Conservation (phyloP, 805 yeast genomes). For the Grigorovia transvaalensis region DNA sequence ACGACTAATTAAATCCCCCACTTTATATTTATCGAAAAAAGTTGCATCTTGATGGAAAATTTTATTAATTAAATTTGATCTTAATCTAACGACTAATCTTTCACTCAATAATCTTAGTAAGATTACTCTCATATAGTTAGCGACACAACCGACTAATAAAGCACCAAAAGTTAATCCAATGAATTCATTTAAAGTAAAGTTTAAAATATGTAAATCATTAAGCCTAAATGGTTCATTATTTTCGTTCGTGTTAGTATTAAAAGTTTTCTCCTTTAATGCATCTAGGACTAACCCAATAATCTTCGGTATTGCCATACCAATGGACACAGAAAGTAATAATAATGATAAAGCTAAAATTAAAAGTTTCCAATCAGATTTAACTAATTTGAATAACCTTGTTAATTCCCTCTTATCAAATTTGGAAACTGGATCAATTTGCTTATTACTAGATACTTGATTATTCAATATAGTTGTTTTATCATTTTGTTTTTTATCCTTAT, state of each 20-base stretch:
- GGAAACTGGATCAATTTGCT: neutral
- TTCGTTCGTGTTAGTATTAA: too few species aligned
- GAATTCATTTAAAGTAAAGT: slow-evolving; percentile 30
- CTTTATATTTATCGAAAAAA: slow-evolving; percentile 87
- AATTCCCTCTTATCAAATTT: slow-evolving; percentile 4
- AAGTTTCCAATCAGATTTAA: slow-evolving; percentile 36
- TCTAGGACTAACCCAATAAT: slow-evolving; percentile 47
- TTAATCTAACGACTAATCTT: slow-evolving; percentile 69
- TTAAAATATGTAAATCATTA: slow-evolving; percentile 1
- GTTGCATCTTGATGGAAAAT: slow-evolving; percentile 82
- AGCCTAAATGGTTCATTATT: neutral
- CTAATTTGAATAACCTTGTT: slow-evolving; percentile 33
- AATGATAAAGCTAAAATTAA: slow-evolving; percentile 35
- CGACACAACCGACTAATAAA: slow-evolving; percentile 54
- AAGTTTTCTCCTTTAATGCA: slow-evolving; percentile 25
- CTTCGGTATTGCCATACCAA: slow-evolving; percentile 45
- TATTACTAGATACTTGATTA: neutral
- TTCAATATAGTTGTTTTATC: neutral
- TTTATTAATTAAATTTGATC: slow-evolving; percentile 66
- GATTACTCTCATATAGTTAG: slow-evolving; percentile 65
- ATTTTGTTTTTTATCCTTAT: neutral
- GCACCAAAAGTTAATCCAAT: slow-evolving; percentile 46
- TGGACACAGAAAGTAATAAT: slow-evolving; percentile 38
- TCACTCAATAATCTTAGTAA: slow-evolving; percentile 57
- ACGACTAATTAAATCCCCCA: slow-evolving; percentile 88